Evolutionary conservation across 2,329 filamentous ascomycete species (phyloP), one percentile per base, ranked within the genome.

Genomic region (Penicillium sp.): DNA sequence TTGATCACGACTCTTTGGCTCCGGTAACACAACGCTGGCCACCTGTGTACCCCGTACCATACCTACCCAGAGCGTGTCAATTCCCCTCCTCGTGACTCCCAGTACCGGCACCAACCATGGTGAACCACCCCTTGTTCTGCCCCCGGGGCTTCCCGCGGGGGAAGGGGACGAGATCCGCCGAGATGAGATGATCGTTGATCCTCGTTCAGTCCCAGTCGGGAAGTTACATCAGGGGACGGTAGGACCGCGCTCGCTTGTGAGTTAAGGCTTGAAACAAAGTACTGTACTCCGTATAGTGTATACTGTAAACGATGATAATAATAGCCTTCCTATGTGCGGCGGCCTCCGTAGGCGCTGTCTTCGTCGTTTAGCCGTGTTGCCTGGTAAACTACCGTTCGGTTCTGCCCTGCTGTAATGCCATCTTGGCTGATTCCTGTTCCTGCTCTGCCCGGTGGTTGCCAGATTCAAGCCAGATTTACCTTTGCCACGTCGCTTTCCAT

Each of bases 61-160:
- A 22, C 17, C 5, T 43, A 14, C 42, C 43, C 28, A 10, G 28
- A 47, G 25, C 25, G 43, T n/a, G 31, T 5, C 10, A 25, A 15
- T 43, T 15, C 22, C 42, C n/a, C 43, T 31, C 43, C 43, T 47
- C 43, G 22, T 45, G 47, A 50, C 47, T 12, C 12, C 42, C 20
- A 47, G 17, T 28, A 43, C 41, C 41, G 20, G 41, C 43, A 47
- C 42, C 20, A 45, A 17, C 25, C 20, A 7, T 8, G 28, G 28
- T 31, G 28, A 31, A 31, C 28, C 28, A 31, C 6, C 28, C 28
- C 65, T 54, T 65, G 59, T 45, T 43, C 49, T 12, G 14, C 22
- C 64, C 62, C 65, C 61, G 65, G 68, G 61, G 59, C 58, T 68
- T 67, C 67, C 69, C 69, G 69, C 69, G 66, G 68, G 66, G 64